These are phyloP conservation scores for Carallia brachiata DNA, from an alignment of 345 rosid genomes.

Conservation along the genomic window DNA sequence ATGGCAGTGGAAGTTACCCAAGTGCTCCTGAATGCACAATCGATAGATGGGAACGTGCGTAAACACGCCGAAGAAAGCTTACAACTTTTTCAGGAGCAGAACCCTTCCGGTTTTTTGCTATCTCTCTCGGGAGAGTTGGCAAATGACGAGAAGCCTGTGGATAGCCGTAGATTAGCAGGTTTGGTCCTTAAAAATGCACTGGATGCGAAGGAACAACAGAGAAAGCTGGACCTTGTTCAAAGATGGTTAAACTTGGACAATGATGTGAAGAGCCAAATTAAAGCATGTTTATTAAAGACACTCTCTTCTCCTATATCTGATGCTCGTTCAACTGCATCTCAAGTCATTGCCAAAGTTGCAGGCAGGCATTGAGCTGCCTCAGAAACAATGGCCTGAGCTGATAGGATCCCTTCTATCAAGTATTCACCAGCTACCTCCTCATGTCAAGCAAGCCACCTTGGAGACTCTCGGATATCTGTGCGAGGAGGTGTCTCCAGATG, in stretches of 20 bases:
- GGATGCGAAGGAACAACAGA: slow-evolving; percentile 69
- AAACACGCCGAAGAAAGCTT: slow-evolving; percentile 37
- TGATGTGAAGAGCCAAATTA: slow-evolving; percentile 45
- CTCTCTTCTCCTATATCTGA: too few relatives aligned
- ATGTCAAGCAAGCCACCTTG: too few relatives aligned
- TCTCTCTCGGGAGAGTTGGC: slow-evolving; percentile 61
- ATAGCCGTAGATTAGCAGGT: slow-evolving; percentile 61
- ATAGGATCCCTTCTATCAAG: too few relatives aligned
- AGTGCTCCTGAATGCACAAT: slow-evolving; percentile 61
- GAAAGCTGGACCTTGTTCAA: slow-evolving; percentile 55
- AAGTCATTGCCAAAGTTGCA: too few relatives aligned
- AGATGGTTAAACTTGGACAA: slow-evolving; percentile 55
- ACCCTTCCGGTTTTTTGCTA: slow-evolving; percentile 51
- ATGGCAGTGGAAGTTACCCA: slow-evolving; percentile 52
- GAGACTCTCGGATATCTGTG: too few relatives aligned
- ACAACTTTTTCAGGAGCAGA: slow-evolving; percentile 58
- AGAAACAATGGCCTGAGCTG: too few relatives aligned
- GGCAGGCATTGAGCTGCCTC: too few relatives aligned
- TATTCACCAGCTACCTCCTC: too few relatives aligned
- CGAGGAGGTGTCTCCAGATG: too few relatives aligned
- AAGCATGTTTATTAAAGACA: too few relatives aligned
- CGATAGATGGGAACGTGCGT: slow-evolving; percentile 41
- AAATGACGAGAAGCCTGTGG: slow-evolving; percentile 63
- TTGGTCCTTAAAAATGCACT: slow-evolving; percentile 57
- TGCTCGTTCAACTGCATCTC: too few relatives aligned